Percentiles rank a stretch among this genome's conserved stretches.
phyloP scores from a whole-genome alignment of 2,329 filamentous ascomycete genomes.

The Tolypocladium nubicola region DNA sequence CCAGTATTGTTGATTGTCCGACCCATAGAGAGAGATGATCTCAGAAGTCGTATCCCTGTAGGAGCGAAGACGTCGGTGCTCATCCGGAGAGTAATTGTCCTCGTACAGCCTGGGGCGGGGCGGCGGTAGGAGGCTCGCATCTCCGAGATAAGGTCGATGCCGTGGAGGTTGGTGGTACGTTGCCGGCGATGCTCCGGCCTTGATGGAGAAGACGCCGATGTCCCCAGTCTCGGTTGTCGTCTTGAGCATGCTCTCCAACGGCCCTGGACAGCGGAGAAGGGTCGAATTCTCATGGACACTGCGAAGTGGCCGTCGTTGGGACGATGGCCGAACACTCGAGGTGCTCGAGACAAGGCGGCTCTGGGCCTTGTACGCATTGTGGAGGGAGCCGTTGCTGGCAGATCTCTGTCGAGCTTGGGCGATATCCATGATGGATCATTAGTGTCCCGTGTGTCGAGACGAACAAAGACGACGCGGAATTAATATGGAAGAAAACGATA shows the following conservation, averaged over 20 bases:
- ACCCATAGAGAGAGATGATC: conserved; percentile 44
- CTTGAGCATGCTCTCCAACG: conserved; percentile 54
- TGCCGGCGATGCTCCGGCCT: conserved; percentile 16
- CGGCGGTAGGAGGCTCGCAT: conserved; percentile 15
- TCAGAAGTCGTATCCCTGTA: conserved; percentile 43
- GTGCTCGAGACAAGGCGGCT: conserved; percentile 8
- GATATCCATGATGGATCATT: conserved; percentile 17
- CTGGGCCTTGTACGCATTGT: conserved; percentile 19
- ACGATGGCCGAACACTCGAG: conserved; percentile 9
- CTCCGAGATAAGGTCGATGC: conserved; percentile 17
- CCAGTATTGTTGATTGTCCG: conserved; percentile 34
- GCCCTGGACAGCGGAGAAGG: conserved; percentile 37
- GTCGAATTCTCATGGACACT: conserved; percentile 31
- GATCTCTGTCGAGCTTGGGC: conserved; percentile 19
- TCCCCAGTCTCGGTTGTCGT: conserved; percentile 58
- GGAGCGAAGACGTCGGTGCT: conserved; percentile 33
- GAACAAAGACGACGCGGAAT: background rate
- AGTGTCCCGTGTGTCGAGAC: background rate
- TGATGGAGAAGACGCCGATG: conserved; percentile 49
- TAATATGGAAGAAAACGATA: conserved; percentile 2
- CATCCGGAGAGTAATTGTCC: conserved; percentile 24
- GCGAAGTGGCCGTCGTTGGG: conserved; percentile 28
- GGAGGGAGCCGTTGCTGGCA: conserved; percentile 29
- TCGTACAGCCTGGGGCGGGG: conserved; percentile 18
- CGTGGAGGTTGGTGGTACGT: conserved; percentile 18